Percentiles rank a stretch among this genome's conserved stretches.
Evolutionary conservation across 768 basidiomycete species (phyloP).

Genomic region (Sarcodon aspratus): DNA sequence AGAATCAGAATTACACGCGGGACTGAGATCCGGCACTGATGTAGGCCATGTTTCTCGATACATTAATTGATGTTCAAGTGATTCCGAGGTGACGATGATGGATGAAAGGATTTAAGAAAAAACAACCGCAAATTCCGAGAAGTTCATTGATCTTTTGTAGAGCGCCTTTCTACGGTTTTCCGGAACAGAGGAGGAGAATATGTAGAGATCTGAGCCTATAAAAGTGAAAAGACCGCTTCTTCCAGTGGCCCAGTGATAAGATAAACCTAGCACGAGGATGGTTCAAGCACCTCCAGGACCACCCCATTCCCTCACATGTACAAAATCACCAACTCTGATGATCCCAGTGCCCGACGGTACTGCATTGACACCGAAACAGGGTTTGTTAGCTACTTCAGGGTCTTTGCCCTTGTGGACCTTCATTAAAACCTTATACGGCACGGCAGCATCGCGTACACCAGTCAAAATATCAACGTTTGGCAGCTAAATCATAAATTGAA

Average conservation of each 20-base stretch:
- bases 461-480: constrained; percentile 62
- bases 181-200: background rate
- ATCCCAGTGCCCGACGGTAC: constrained; percentile 38
- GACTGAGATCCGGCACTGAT: too few species aligned
- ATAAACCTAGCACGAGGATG: background rate
- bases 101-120: too few species aligned
- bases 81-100: too few species aligned
- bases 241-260: too few species aligned
- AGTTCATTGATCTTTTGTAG: too few species aligned
- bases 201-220: background rate
- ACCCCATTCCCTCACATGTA: constrained; percentile 22
- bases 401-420: constrained; percentile 59
- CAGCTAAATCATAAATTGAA: constrained; percentile 29
- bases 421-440: constrained; percentile 67
- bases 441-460: constrained; percentile 56
- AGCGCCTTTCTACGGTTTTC: too few species aligned
- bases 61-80: too few species aligned
- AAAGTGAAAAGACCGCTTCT: too few species aligned
- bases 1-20: too few species aligned
- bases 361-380: constrained; percentile 63
- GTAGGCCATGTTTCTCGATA: too few species aligned
- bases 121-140: too few species aligned
- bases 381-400: constrained; percentile 30
- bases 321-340: constrained; percentile 49
- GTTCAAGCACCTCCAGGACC: constrained; percentile 8